Evolutionary conservation across 2,329 filamentous ascomycete genomes (phyloP).

Genomic region (Cadophora luteo-olivacea): DNA sequence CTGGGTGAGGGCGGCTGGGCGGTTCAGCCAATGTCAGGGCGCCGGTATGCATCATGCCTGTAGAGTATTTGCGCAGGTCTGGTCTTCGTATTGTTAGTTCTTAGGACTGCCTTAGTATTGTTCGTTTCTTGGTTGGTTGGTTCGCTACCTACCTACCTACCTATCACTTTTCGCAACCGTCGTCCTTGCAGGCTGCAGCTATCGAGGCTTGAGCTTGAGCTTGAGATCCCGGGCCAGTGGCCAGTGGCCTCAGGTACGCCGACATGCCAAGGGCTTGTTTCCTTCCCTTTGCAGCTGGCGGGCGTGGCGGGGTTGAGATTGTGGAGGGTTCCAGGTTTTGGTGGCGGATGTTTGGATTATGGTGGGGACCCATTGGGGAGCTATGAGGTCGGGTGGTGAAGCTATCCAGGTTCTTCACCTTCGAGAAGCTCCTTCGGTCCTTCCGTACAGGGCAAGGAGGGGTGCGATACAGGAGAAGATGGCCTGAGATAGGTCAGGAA

Average conservation of each 20-base stretch:
- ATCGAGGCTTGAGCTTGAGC: no score
- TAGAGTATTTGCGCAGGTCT: background rate
- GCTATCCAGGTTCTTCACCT: background rate
- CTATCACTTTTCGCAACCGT: background rate
- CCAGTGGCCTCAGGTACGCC: conserved; percentile 8
- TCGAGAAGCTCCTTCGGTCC: conserved; percentile 7
- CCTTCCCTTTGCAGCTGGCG: conserved; percentile 14
- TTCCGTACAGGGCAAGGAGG: conserved; percentile 11
- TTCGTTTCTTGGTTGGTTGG: background rate
- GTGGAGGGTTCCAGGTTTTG: background rate
- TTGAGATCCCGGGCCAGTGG: no score
- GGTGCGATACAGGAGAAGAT: background rate
- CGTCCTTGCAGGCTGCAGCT: background rate
- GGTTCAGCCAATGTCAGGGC: background rate
- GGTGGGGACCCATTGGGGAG: background rate
- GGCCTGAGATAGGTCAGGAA: background rate
- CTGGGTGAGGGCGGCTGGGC: background rate
- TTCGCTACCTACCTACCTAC: background rate
- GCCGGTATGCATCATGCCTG: background rate
- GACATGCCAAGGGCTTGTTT: conserved; percentile 9
- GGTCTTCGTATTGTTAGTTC: background rate
- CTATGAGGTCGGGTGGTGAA: background rate
- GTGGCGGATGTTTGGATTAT: background rate
- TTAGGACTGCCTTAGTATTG: background rate
- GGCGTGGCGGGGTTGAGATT: background rate